Base-by-base conservation (phyloP, 2,329 filamentous ascomycete species). In the Pezicula rhizophila region DNA sequence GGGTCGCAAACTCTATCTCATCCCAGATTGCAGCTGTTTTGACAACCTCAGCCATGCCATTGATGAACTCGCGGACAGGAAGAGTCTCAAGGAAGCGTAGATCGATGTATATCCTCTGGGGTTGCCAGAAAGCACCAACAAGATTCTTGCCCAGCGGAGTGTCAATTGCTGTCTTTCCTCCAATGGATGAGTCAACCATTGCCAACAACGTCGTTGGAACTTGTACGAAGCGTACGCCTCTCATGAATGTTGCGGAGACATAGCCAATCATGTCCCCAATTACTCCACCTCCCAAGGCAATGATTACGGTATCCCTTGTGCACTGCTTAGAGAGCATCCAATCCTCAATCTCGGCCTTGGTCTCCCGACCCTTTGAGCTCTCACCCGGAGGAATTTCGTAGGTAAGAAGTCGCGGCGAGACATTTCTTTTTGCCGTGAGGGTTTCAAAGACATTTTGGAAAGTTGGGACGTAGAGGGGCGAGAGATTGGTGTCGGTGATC, bases 131-230 rank as follows among this genome's bases (percentile, higher is more conserved):
- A 31, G 92, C 84, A 4, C 93, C 93, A 49, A 99, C 84, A 53
- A 99, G 72, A 66, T 99, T 99, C 76, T 99, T 99, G 52, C 93
- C 93, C 66, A 91, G 80, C 7, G 92, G 91, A 0, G 89, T 95
- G 65, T 99, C 93, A 67, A 99, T 97, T 49, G 93, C 93, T 8
- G 93, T 99, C 76, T 99, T 99, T 55, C 93, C 93, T 53, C 93
- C 93, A 64, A 99, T 97, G 34, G 90, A 96, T 41, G 92, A 97
- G 70, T 99, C 93, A 38, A 99, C 93, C 93, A 99, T 99, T 55
- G 93, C 83, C 46, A 99, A 77, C 49, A 99, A 75, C 0, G 91
- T 96, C 8, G 93, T 99, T 1, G 93, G 93, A 42, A 99, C 91
- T 70, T 99, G 93, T 38, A 96, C 90, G 66, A 96, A 96, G 58